A percentile compares a stretch with the other conserved stretches of the same genome.
Conservation (phyloP, 257 asterid species). For the Solanum bukasovii region DNA sequence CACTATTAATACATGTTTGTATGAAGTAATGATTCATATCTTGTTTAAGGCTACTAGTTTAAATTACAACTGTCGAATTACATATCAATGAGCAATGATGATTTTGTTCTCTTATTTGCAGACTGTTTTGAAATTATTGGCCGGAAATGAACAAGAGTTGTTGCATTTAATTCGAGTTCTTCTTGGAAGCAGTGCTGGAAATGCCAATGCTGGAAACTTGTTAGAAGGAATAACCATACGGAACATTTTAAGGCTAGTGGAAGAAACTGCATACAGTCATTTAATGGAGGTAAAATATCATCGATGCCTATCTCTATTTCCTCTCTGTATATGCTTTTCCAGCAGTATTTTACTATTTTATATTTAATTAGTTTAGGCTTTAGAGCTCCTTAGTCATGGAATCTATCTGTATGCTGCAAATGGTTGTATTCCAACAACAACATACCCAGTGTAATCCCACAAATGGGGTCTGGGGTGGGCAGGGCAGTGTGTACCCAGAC, state of each 20-base stretch:
- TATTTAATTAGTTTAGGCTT: background rate
- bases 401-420: background rate
- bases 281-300: conserved; percentile 76
- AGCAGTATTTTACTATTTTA: background rate
- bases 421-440: background rate
- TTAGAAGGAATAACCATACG: conserved; percentile 22
- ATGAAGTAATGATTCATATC: background rate
- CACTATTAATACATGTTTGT: background rate
- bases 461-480: background rate
- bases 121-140: conserved; percentile 70
- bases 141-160: conserved; percentile 59
- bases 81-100: background rate
- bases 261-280: conserved; percentile 80
- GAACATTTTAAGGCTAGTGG: conserved; percentile 41
- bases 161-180: conserved; percentile 45
- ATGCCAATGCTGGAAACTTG: conserved; percentile 28
- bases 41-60: background rate
- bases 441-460: background rate
- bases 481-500: background rate
- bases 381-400: background rate
- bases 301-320: background rate
- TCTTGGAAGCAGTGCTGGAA: conserved; percentile 48
- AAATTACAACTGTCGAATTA: background rate
- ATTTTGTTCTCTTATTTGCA: conserved; percentile 25
- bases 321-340: background rate